Base-by-base conservation (phyloP, 257 asterid genomes). In the Eustoma russellianum region DNA sequence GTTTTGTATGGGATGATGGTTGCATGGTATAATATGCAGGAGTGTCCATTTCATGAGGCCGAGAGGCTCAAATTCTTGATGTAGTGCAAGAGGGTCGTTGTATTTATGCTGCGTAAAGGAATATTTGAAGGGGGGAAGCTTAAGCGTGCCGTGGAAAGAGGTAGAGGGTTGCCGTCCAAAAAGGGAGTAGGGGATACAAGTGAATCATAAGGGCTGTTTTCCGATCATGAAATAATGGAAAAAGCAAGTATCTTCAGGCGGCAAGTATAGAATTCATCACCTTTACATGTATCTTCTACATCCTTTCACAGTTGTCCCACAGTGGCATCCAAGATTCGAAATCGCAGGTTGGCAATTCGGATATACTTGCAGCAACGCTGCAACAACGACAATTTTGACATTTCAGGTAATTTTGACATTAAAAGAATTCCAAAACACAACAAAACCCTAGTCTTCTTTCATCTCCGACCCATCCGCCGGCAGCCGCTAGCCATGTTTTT, bases 81-180 rank as follows among this genome's bases (percentile, higher is more conserved):
- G 17, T 17, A 54, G 67, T 13, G 41, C 35, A 9, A 38, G 47
- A 24, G 28, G 41, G 38, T 13, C 5, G 5, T 33, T n/a, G n/a
- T n/a, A 63, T 78, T 72, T 85, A 67, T 77, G 68, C 67, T 17
- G 41, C 55, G 57, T 33, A 68, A 28, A 61, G 46, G 63, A 24
- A 18, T 60, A 63, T 69, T 35, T n/a, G n/a, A n/a, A 71, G 74
- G 75, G 74, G 82, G 70, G 77, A 81, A 73, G 76, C 33, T 40
- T 52, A 61, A 54, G 49, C 51, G 15, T 14, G 55, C 72, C 66
- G 53, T 71, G n/a, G 50, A 63, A 66, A 72, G 70, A 60, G 59
- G 64, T 10, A 48, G 64, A 9, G 34, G 45, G 48, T 19, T 67
- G 84, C 93, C 89, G 93, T 66, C 95, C 89, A 85, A 70, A 86